Conservation (phyloP, 192 early-diverging fungal species). For the Rhizoclosmatium sp. region DNA sequence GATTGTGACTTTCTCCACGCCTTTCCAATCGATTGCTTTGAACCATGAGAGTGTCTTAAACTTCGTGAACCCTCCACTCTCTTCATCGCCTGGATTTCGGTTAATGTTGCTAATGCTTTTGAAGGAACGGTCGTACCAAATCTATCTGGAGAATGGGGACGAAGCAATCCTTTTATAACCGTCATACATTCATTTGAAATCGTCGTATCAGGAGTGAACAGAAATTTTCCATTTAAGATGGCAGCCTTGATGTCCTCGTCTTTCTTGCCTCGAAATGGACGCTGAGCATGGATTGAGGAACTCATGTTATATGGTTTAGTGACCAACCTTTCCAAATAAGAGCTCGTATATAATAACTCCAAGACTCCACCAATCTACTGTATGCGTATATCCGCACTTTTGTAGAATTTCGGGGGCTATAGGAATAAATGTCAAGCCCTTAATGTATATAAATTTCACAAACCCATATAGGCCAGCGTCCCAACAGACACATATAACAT, state of each 20-base stretch:
- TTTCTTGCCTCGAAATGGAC: slow-evolving; percentile 80
- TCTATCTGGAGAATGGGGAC: slow-evolving; percentile 73
- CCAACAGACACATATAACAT: slow-evolving; percentile 56
- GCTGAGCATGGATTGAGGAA: background rate
- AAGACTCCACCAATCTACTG: slow-evolving; percentile 97
- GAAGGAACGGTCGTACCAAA: slow-evolving; percentile 60
- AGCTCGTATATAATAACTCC: slow-evolving; percentile 92
- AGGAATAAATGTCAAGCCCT: background rate
- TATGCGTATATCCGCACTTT: slow-evolving; percentile 73
- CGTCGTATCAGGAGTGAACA: slow-evolving; percentile 54
- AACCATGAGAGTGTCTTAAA: slow-evolving; percentile 6
- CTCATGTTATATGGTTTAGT: background rate
- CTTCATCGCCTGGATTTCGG: background rate
- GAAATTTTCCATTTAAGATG: slow-evolving; percentile 71
- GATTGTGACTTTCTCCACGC: background rate
- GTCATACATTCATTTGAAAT: slow-evolving; percentile 34
- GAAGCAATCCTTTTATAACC: slow-evolving; percentile 60
- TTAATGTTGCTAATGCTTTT: background rate
- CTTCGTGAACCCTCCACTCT: slow-evolving; percentile 5
- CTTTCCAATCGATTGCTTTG: background rate
- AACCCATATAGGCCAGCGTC: slow-evolving; percentile 79
- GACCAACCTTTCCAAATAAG: slow-evolving; percentile 65
- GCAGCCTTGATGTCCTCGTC: slow-evolving; percentile 71
- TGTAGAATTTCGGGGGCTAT: slow-evolving; percentile 57
- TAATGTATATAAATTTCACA: background rate